Evolutionary conservation across 2,329 filamentous ascomycete genomes (phyloP).

Genomic region (Ophiobolus disseminans): DNA sequence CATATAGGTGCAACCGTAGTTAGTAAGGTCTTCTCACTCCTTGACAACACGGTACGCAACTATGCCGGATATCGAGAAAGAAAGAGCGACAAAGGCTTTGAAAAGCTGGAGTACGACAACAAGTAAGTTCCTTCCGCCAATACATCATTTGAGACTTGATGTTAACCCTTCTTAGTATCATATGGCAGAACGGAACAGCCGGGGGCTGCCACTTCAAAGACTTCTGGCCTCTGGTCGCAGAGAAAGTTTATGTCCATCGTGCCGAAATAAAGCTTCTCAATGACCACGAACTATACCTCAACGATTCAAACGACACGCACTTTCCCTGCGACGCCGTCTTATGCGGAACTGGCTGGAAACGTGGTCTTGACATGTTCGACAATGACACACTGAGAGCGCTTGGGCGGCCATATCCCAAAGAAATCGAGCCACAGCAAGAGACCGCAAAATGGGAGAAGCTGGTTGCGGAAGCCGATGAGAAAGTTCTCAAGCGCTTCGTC

Average conservation of each 20-base stretch:
- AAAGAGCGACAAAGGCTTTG: conserved; percentile 22
- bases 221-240: conserved; percentile 30
- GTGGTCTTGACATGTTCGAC: conserved; percentile 15
- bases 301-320: conserved; percentile 9
- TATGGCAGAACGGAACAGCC: conserved; percentile 33
- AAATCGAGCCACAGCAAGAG: neutral
- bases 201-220: conserved; percentile 29
- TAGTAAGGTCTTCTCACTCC: conserved; percentile 6
- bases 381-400: conserved; percentile 1
- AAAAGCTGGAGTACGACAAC: conserved; percentile 22
- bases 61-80: conserved; percentile 20
- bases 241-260: conserved; percentile 31
- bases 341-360: conserved; percentile 34
- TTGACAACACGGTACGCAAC: conserved; percentile 7
- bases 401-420: conserved; percentile 10
- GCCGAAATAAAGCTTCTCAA: conserved; percentile 19
- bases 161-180: conserved; percentile 4
- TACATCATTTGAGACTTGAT: no score
- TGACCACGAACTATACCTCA: conserved; percentile 13
- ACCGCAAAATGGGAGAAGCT: conserved; percentile 17
- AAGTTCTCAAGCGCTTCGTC: conserved; percentile 4
- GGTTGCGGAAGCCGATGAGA: conserved; percentile 11
- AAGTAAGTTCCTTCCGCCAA: conserved; percentile 11
- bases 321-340: conserved; percentile 31
- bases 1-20: conserved; percentile 11